Conservation (phyloP, 768 basidiomycete species). For the Termitomyces sp. region DNA sequence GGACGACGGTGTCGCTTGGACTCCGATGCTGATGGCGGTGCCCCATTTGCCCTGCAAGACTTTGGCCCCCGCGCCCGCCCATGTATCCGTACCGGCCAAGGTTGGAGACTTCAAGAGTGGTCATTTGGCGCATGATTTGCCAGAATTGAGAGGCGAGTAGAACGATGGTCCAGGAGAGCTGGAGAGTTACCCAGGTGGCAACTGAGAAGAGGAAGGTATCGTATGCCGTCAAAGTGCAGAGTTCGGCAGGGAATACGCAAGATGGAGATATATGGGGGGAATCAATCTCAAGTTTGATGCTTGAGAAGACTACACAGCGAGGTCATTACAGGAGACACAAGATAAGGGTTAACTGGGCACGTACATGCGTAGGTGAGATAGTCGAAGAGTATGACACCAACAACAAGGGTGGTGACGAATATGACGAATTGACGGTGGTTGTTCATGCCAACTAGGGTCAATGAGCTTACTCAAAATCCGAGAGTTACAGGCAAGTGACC, state of each 20-base stretch:
- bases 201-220: slow-evolving; percentile 86
- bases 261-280: slow-evolving; percentile 44
- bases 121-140: slow-evolving; percentile 94
- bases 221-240: slow-evolving; percentile 67
- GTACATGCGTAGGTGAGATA: slow-evolving; percentile 79
- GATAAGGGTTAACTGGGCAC: slow-evolving; percentile 22
- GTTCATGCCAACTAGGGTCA: slow-evolving; percentile 67
- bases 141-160: slow-evolving; percentile 83
- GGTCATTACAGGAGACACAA: not conserved
- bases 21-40: slow-evolving; percentile 47
- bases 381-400: slow-evolving; percentile 77
- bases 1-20: slow-evolving; percentile 21
- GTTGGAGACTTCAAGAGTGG: slow-evolving; percentile 93
- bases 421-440: slow-evolving; percentile 96
- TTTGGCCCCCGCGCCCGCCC: slow-evolving; percentile 82
- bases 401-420: slow-evolving; percentile 84
- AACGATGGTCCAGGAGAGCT: slow-evolving; percentile 91
- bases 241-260: slow-evolving; percentile 59
- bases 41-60: slow-evolving; percentile 70
- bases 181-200: slow-evolving; percentile 81
- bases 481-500: slow-evolving; percentile 18
- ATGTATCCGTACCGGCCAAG: slow-evolving; percentile 95
- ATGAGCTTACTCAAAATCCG: not conserved
- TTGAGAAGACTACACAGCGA: slow-evolving; percentile 41
- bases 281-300: slow-evolving; percentile 29